Evolutionary conservation across 2,329 filamentous ascomycete species (phyloP).

Genomic region (Pseudogymnoascus sp.): DNA sequence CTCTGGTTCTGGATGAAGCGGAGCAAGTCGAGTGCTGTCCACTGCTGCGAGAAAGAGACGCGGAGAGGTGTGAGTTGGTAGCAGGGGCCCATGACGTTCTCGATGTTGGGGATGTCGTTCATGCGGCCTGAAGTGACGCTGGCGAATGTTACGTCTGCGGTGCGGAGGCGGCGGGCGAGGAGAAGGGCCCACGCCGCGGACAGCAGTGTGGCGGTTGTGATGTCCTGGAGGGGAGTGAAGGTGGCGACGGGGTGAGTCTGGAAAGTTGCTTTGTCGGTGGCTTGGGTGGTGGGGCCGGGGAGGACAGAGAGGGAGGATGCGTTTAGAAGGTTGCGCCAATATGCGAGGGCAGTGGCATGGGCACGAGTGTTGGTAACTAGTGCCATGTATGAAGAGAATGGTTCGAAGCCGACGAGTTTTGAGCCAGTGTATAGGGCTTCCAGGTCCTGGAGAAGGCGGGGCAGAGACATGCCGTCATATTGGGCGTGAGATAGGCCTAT

Average conservation of each 20-base stretch:
- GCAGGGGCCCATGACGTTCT: constrained; percentile 36
- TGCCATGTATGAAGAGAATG: constrained; percentile 34
- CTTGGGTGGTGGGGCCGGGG: constrained; percentile 9
- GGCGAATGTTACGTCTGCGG: constrained; percentile 33
- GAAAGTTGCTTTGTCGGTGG: constrained; percentile 25
- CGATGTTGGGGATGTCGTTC: constrained; percentile 29
- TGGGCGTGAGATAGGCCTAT: constrained; percentile 45
- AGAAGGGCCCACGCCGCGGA: constrained; percentile 36
- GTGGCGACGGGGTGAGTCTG: constrained; percentile 22
- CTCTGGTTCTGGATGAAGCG: constrained; percentile 27
- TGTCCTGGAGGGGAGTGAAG: constrained; percentile 26
- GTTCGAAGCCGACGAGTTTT: constrained; percentile 23
- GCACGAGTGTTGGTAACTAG: not conserved
- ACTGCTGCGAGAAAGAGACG: constrained; percentile 28
- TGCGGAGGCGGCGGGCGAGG: constrained; percentile 29
- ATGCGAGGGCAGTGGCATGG: constrained; percentile 16
- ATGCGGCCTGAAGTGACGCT: constrained; percentile 35
- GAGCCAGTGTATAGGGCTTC: constrained; percentile 28
- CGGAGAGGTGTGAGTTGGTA: constrained; percentile 38
- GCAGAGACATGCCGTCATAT: constrained; percentile 57
- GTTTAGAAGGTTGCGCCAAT: constrained; percentile 37
- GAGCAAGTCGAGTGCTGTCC: constrained; percentile 29
- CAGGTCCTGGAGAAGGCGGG: constrained; percentile 17
- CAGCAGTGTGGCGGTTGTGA: constrained; percentile 35
- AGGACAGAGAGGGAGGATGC: constrained; percentile 27